Evolutionary conservation across 495 filamentous ascomycete genomes (phyloP), one percentile per base, ranked within the genome.

Genomic region (Penicillium odoratum): DNA sequence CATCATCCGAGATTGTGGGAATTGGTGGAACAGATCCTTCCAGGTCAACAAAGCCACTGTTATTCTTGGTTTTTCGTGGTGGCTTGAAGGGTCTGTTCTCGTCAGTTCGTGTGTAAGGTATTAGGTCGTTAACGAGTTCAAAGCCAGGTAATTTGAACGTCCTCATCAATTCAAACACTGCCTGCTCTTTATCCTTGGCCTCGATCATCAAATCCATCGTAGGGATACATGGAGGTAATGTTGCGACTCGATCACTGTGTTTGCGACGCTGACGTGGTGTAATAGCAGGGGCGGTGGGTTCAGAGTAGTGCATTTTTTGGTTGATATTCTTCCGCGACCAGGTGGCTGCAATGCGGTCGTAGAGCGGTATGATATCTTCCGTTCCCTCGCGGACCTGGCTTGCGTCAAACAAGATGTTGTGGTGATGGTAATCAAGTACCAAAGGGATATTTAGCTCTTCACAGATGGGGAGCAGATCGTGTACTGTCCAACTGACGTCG

Each of bases 161-260:
- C 31, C 87, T 78, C 90, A 97, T 97, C 13, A 97, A 79, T 60
- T 97, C 92, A 65, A 97, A 96, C 0, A 97, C 92, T 0, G 94
- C 92, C 70, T 97, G 94, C 71, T 98, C 94, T 72, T 97, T 98
- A 65, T 97, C 93, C 65, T 97, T 98, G 16, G 94, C 94, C 75
- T 98, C 94, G 56, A 97, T 97, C 94, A 97, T 98, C 11, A 97
- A 78, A 67, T 97, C 94, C 88, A 95, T 93, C 7, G 85, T 84
- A 5, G 83, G 75, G 2, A 85, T 75, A 62, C 92, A 97, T 0
- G 93, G 93, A 11, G 93, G 93, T 15, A 98, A 71, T 0, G 84
- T 89, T 33, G 75, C 70, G 4, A 94, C 90, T 7, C 93, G 81
- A 0, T 89, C 85, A 46, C 84, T 89, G 65, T 97, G 93, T 70